These are phyloP conservation scores for Forsythia suspensa DNA, from an alignment of 257 asterid species.

Conservation along the genomic window DNA sequence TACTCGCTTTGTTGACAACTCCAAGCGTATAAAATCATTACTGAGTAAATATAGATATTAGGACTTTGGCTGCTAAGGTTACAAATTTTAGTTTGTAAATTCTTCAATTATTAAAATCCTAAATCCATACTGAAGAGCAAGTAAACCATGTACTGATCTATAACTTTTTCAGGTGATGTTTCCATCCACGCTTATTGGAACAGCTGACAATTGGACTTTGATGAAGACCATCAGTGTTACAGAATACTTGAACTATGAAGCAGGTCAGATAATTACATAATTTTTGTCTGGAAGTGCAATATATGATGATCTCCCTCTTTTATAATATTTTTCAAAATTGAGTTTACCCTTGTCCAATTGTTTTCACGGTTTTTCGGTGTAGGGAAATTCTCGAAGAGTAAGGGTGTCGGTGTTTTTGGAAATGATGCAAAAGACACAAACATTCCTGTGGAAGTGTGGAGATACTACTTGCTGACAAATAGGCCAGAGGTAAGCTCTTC, in stretches of 20 bases:
- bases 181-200: constrained; percentile 95
- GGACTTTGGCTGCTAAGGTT: background rate
- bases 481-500: constrained; percentile 83
- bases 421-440: constrained; percentile 86
- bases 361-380: constrained; percentile 13
- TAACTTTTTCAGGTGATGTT: constrained; percentile 72
- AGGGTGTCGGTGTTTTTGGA: constrained; percentile 95
- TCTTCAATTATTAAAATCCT: too few relatives aligned
- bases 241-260: constrained; percentile 92
- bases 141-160: constrained; percentile 1
- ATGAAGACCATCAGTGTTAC: constrained; percentile 97
- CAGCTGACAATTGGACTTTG: constrained; percentile 94
- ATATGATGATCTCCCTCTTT: background rate
- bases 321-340: constrained; percentile 8
- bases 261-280: constrained; percentile 54
- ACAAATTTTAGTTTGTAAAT: background rate
- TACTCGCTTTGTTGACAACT: background rate
- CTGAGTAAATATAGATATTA: background rate
- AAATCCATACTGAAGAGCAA: background rate
- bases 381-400: constrained; percentile 96
- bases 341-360: background rate
- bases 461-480: constrained; percentile 91
- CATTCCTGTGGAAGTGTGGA: constrained; percentile 97
- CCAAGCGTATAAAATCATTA: background rate
- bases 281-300: constrained; percentile 10